phyloP scores from a whole-genome alignment of 768 basidiomycete genomes.

The Podaxis sp. region DNA sequence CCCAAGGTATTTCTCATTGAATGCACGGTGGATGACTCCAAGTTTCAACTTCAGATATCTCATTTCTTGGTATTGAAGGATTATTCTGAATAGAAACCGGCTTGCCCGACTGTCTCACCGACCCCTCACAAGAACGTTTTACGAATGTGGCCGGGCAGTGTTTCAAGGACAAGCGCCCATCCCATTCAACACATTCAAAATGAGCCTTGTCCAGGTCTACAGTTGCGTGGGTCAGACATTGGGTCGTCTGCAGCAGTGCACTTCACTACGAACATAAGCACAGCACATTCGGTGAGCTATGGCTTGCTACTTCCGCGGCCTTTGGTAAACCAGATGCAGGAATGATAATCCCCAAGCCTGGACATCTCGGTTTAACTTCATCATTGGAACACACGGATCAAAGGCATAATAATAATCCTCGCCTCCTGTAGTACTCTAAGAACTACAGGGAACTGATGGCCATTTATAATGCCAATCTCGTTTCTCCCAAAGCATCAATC shows the following conservation, averaged over 20 bases:
- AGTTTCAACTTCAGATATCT: no score
- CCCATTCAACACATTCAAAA: no score
- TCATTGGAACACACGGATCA: background rate
- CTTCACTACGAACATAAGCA: slow-evolving; percentile 1
- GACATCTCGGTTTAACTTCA: background rate
- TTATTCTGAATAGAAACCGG: no score
- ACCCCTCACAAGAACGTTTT: no score
- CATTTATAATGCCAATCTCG: background rate
- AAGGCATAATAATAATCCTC: background rate
- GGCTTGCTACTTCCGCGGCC: background rate
- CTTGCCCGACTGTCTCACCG: no score
- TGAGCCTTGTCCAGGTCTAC: no score
- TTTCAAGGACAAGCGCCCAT: no score
- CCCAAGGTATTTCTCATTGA: no score
- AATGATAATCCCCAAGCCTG: background rate
- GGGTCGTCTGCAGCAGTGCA: background rate
- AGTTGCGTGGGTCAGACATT: no score
- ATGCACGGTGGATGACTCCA: no score
- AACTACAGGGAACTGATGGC: background rate
- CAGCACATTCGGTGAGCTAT: background rate
- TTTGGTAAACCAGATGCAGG: background rate
- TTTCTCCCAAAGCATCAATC: background rate
- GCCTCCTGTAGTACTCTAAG: background rate
- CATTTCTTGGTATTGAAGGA: no score
- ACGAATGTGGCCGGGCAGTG: no score